Evolutionary conservation across 805 yeast species (phyloP).

Genomic region (Yarrowia hollandica): DNA sequence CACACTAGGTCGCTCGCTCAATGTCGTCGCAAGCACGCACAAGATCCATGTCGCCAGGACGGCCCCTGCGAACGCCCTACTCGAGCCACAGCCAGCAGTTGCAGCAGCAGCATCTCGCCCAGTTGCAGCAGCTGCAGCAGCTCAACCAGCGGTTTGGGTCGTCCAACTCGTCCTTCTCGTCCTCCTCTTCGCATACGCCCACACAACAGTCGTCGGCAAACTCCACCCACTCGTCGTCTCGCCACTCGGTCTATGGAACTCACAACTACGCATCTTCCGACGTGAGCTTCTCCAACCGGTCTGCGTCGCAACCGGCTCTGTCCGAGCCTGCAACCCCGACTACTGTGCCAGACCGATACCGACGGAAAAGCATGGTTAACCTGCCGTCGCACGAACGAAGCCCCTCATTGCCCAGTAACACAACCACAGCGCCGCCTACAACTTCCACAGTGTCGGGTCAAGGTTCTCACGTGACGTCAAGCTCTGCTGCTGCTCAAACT

Average conservation of each 20-base stretch:
- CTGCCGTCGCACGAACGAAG: slow-evolving; percentile 16
- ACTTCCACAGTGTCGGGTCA: too few species aligned
- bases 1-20: too few species aligned
- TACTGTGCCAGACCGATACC: slow-evolving; percentile 12
- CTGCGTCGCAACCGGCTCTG: slow-evolving; percentile 5
- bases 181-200: slow-evolving; percentile 12
- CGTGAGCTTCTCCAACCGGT: background rate
- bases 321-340: background rate
- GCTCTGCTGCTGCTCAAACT: background rate
- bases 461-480: slow-evolving; percentile 14
- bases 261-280: slow-evolving; percentile 21
- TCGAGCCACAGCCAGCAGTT: slow-evolving; percentile 19
- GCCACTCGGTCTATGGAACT: slow-evolving; percentile 24
- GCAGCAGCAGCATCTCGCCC: slow-evolving; percentile 28
- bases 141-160: slow-evolving; percentile 29
- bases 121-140: slow-evolving; percentile 29
- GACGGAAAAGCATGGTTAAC: slow-evolving; percentile 22
- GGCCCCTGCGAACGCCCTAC: slow-evolving; percentile 5
- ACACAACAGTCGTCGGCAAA: background rate
- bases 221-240: slow-evolving; percentile 15
- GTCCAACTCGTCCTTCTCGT: slow-evolving; percentile 25
- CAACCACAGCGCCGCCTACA: too few species aligned
- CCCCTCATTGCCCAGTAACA: background rate
- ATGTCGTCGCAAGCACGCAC: slow-evolving; percentile 23
- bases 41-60: slow-evolving; percentile 13